Evolutionary conservation across 768 basidiomycete species (phyloP).

Genomic region (Psilocybe cubensis): DNA sequence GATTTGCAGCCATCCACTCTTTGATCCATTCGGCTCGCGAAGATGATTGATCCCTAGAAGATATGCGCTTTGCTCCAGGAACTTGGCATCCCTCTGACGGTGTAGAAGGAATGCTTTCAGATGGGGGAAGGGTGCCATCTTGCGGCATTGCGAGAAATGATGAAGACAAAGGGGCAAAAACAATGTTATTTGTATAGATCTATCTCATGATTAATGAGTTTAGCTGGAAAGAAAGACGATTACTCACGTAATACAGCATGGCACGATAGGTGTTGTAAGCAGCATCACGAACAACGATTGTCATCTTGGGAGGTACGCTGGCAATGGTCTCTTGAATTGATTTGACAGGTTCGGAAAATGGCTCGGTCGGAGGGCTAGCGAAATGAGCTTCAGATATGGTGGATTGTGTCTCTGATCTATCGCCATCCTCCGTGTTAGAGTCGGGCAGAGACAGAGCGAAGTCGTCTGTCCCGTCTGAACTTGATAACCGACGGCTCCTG

Average conservation of each 20-base stretch:
- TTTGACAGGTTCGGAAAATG: background rate
- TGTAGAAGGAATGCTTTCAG: slow-evolving; percentile 26
- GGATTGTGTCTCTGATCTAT: slow-evolving; percentile 17
- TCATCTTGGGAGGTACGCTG: slow-evolving; percentile 19
- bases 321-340: background rate
- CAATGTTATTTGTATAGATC: slow-evolving; percentile 86
- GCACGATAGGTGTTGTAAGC: slow-evolving; percentile 49
- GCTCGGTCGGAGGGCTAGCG: slow-evolving; percentile 7
- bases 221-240: background rate
- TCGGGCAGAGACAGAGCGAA: slow-evolving; percentile 14
- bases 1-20: slow-evolving; percentile 65
- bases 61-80: slow-evolving; percentile 19
- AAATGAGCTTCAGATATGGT: background rate
- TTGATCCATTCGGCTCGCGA: slow-evolving; percentile 69
- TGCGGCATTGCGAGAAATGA: slow-evolving; percentile 46
- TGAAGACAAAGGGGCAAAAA: slow-evolving; percentile 85
- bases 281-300: slow-evolving; percentile 52
- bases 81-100: slow-evolving; percentile 33
- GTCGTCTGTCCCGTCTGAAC: slow-evolving; percentile 5
- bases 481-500: background rate
- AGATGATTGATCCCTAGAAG: slow-evolving; percentile 26
- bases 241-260: slow-evolving; percentile 74
- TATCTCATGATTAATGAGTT: slow-evolving; percentile 27
- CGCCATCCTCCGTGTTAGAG: slow-evolving; percentile 16
- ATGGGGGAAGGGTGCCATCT: slow-evolving; percentile 26